Evolutionary conservation across 1,284 basidiomycete species (phyloP).

Genomic region (Tylopilus sp.): DNA sequence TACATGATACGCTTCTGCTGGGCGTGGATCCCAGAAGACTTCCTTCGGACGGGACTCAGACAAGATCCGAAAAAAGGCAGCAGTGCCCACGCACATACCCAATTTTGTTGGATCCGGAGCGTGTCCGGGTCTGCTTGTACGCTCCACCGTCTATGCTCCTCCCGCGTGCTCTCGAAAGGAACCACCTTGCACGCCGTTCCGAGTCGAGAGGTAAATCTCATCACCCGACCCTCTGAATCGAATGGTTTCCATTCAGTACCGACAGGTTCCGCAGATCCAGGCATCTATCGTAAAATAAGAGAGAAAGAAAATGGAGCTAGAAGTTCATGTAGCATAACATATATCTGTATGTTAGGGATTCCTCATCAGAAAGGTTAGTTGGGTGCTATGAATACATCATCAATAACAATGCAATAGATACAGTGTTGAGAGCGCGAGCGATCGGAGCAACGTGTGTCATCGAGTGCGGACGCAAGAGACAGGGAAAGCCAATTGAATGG

Average conservation of each 20-base stretch:
- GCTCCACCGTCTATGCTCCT: too few relatives aligned
- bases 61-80: too few relatives aligned
- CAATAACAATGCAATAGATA: conserved; percentile 20
- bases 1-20: too few relatives aligned
- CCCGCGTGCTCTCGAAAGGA: too few relatives aligned
- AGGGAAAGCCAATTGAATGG: background rate
- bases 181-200: too few relatives aligned
- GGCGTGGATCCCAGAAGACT: too few relatives aligned
- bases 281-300: conserved; percentile 2
- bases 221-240: background rate
- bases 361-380: background rate
- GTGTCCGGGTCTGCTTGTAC: too few relatives aligned
- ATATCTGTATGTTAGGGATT: conserved; percentile 2
- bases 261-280: conserved; percentile 5
- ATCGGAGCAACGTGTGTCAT: conserved; percentile 3
- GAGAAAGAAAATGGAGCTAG: too few relatives aligned
- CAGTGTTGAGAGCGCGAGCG: conserved; percentile 11
- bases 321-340: conserved; percentile 12
- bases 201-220: background rate
- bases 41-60: too few relatives aligned
- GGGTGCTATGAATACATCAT: conserved; percentile 21
- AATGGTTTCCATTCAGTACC: conserved; percentile 2
- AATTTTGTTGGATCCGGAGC: too few relatives aligned
- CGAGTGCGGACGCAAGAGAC: conserved; percentile 3
- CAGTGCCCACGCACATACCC: too few relatives aligned